A percentile compares a stretch with the other conserved stretches of the same genome.
phyloP scores from a whole-genome alignment of 176 grass and related monocot genomes.

The Pontederia paniculata region DNA sequence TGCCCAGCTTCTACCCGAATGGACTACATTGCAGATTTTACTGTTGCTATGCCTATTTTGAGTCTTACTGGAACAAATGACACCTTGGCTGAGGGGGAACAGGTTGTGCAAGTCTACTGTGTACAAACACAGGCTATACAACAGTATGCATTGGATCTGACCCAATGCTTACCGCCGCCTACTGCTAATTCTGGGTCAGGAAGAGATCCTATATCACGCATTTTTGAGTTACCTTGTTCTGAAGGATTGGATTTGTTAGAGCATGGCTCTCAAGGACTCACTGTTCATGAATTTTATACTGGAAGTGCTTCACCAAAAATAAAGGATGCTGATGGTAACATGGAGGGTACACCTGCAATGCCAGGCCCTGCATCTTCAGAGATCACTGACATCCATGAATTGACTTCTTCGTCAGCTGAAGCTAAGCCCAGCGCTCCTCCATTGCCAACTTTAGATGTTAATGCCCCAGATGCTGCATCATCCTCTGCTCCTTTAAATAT shows the following conservation, averaged over 20 bases:
- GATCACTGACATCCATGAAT: conserved; percentile 21
- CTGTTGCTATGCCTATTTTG: conserved; percentile 90
- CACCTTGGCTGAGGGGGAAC: conserved; percentile 39
- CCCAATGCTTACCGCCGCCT: conserved; percentile 65
- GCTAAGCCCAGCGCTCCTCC: conserved; percentile 32
- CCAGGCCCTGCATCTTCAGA: conserved; percentile 17
- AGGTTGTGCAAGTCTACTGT: conserved; percentile 88
- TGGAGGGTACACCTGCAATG: conserved; percentile 21
- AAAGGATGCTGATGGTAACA: conserved; percentile 12
- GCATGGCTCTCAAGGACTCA: conserved; percentile 21
- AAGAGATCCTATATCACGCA: conserved; percentile 47
- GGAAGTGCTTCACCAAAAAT: conserved; percentile 23
- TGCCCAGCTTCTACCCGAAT: conserved; percentile 59
- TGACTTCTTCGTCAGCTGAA: conserved; percentile 30
- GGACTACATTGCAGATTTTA: conserved; percentile 96
- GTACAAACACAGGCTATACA: conserved; percentile 96
- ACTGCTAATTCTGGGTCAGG: conserved; percentile 24
- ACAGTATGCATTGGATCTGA: conserved; percentile 78
- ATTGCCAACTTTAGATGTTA: conserved; percentile 29
- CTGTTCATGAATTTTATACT: conserved; percentile 29
- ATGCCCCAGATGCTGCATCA: conserved; percentile 26
- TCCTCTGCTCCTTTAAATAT: conserved; percentile 30
- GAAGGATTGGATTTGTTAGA: conserved; percentile 19
- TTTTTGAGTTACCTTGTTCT: conserved; percentile 22
- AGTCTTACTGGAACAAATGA: conserved; percentile 76